phyloP scores from a whole-genome alignment of 345 rosid genomes.

The Aurinia saxatilis region DNA sequence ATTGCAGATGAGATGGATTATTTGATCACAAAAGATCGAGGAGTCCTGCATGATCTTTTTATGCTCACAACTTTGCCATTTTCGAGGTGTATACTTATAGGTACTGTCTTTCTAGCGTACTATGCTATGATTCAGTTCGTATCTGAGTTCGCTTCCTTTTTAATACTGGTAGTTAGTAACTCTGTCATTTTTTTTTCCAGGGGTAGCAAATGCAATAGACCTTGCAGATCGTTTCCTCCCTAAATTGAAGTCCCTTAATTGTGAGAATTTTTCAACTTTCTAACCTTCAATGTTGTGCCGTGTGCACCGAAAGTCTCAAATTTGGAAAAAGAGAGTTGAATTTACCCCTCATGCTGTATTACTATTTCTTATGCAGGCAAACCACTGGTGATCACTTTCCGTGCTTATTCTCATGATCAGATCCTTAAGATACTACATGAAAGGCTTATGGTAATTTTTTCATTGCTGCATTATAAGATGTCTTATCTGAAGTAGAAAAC shows the following conservation, averaged over 20 bases:
- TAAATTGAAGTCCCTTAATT: conserved; percentile 58
- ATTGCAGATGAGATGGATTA: conserved; percentile 90
- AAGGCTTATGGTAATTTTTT: conserved; percentile 58
- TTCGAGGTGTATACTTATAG: conserved; percentile 75
- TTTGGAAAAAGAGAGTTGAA: neutral
- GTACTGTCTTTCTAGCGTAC: conserved; percentile 25
- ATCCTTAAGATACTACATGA: conserved; percentile 65
- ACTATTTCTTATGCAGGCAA: conserved; percentile 42
- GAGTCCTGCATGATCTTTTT: conserved; percentile 82
- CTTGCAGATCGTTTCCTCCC: conserved; percentile 88
- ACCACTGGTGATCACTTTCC: conserved; percentile 62
- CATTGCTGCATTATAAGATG: neutral
- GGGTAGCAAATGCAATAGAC: conserved; percentile 83
- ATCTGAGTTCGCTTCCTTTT: conserved; percentile 27
- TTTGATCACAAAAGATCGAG: conserved; percentile 68
- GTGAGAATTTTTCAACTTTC: conserved; percentile 30
- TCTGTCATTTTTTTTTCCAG: conserved; percentile 27
- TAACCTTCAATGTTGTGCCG: neutral
- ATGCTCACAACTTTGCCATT: conserved; percentile 80
- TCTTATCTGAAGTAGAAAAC: too few relatives aligned
- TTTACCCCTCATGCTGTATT: neutral
- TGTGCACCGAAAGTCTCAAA: neutral
- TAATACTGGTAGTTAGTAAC: neutral
- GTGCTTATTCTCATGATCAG: conserved; percentile 76
- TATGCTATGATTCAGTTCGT: neutral